These are phyloP conservation scores for Gloeostereum incarnatum DNA, from an alignment of 768 basidiomycete genomes.

Conservation along the genomic window DNA sequence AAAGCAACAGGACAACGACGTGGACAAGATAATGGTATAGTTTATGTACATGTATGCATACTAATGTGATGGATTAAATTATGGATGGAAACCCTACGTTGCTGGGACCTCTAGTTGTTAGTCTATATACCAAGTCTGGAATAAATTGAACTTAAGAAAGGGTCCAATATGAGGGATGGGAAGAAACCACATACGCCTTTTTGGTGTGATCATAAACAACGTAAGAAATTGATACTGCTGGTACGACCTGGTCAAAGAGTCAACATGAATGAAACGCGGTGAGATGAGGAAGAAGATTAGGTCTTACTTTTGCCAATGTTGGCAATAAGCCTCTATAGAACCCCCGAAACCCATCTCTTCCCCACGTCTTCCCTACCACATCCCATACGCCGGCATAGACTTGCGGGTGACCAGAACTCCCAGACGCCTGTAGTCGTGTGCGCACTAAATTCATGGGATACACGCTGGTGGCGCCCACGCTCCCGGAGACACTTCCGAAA, in stretches of 20 bases:
- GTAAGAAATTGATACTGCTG: slow-evolving; percentile 95
- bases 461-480: slow-evolving; percentile 88
- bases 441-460: slow-evolving; percentile 90
- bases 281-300: neutral
- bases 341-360: slow-evolving; percentile 84
- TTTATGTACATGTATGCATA: too few species aligned
- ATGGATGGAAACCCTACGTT: too few species aligned
- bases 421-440: slow-evolving; percentile 92
- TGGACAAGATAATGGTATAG: too few species aligned
- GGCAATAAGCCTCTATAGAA: slow-evolving; percentile 92
- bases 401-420: slow-evolving; percentile 91
- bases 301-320: slow-evolving; percentile 77
- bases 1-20: too few species aligned
- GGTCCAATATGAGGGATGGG: too few species aligned
- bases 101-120: too few species aligned
- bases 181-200: slow-evolving; percentile 62
- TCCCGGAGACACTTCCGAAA: slow-evolving; percentile 90
- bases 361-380: slow-evolving; percentile 72
- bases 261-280: neutral
- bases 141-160: too few species aligned
- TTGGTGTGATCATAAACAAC: slow-evolving; percentile 88
- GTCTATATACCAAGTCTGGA: too few species aligned
- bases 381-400: slow-evolving; percentile 84
- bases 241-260: slow-evolving; percentile 59
- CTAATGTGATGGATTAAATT: too few species aligned